Conservation (phyloP, 2,329 filamentous ascomycete genomes). For the Exophiala viscosa region DNA sequence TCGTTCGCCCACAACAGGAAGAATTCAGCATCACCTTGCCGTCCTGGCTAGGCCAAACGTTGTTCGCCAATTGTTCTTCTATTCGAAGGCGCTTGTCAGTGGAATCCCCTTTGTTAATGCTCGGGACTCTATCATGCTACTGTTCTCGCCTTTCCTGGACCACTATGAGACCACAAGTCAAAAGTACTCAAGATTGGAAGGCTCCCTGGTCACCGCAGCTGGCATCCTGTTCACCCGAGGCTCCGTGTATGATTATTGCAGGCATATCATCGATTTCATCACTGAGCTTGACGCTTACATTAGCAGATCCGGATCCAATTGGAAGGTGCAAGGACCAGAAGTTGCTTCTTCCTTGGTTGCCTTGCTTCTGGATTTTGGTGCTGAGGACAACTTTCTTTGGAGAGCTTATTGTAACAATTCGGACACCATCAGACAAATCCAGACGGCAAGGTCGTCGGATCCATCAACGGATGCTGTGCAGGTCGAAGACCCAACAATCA, state of each 20-base stretch:
- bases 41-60: slow-evolving; percentile 57
- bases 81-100: slow-evolving; percentile 55
- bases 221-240: slow-evolving; percentile 45
- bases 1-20: slow-evolving; percentile 67
- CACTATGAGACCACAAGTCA: slow-evolving; percentile 32
- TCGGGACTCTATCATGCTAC: slow-evolving; percentile 53
- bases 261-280: slow-evolving; percentile 40
- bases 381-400: slow-evolving; percentile 34
- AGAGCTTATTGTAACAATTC: slow-evolving; percentile 29
- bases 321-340: slow-evolving; percentile 53
- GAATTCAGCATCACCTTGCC: slow-evolving; percentile 84
- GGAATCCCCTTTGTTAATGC: slow-evolving; percentile 55
- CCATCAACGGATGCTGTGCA: neutral
- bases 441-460: slow-evolving; percentile 5
- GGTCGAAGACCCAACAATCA: slow-evolving; percentile 11
- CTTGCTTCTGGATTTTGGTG: slow-evolving; percentile 54
- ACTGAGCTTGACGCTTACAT: slow-evolving; percentile 47
- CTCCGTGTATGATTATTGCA: slow-evolving; percentile 38
- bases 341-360: slow-evolving; percentile 55
- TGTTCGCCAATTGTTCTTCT: slow-evolving; percentile 54
- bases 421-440: slow-evolving; percentile 11
- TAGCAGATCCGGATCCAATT: slow-evolving; percentile 44
- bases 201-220: slow-evolving; percentile 53
- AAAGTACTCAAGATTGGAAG: slow-evolving; percentile 39
- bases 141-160: slow-evolving; percentile 52